These are phyloP conservation scores for Chenopodium quinoa DNA, from an alignment of 148 eudicot species.

Conservation along the genomic window DNA sequence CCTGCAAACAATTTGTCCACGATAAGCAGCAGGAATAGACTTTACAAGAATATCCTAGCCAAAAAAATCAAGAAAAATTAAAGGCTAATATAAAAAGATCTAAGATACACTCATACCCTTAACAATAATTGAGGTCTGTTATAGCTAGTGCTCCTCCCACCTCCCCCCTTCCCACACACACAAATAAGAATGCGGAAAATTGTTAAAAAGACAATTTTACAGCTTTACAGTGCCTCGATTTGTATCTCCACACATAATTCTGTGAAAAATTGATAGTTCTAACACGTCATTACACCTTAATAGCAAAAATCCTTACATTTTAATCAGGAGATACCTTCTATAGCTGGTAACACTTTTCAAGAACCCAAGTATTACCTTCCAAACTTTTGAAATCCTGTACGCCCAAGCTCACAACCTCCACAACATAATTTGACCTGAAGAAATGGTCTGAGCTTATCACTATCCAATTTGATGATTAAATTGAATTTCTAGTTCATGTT, in stretches of 20 bases:
- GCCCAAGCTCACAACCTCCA: constrained; percentile 3
- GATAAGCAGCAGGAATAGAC: constrained; percentile 2
- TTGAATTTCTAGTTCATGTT: background rate
- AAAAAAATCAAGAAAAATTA: background rate
- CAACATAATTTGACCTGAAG: constrained; percentile 18
- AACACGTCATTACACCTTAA: background rate
- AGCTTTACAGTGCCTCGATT: no score
- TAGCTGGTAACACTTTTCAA: constrained; percentile 11
- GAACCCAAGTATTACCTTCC: background rate
- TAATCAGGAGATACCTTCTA: constrained; percentile 11
- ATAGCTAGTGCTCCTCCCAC: background rate
- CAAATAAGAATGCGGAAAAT: no score
- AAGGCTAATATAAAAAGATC: background rate
- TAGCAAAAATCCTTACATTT: constrained; percentile 20
- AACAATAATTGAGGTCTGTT: background rate
- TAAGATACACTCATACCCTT: background rate
- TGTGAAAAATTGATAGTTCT: background rate
- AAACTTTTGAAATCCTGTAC: no score
- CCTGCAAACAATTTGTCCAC: constrained; percentile 13
- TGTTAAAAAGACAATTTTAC: no score
- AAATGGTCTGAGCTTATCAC: constrained; percentile 6
- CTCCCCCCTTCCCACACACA: background rate
- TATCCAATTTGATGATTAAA: constrained; percentile 10
- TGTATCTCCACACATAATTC: no score
- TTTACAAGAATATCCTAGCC: background rate